Base-by-base conservation (phyloP, 2,329 filamentous ascomycete species). In the Fusarium mundagurra region DNA sequence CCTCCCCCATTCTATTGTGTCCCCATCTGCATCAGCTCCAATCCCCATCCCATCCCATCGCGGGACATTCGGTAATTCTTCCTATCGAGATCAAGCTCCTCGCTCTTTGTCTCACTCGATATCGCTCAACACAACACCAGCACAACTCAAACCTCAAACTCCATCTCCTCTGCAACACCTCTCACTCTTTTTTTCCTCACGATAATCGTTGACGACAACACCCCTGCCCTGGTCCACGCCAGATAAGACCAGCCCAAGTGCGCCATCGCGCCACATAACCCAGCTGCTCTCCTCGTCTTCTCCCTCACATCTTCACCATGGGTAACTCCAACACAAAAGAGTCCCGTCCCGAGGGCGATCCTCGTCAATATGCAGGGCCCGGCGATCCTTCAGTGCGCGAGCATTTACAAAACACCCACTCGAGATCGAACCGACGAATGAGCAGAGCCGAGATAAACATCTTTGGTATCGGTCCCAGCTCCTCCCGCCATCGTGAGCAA, bases 361-460 rank as follows among this genome's bases (percentile, higher is more conserved):
- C 71, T 57, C 69, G 75, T 53, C 78, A 77, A 44, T 72, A 77
- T 43, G 65, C 72, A 27, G 63, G 68, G 7, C 71, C 73, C n/a
- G 74, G 72, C 31, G 76, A 80, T 43, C 66, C 74, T 14, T 74
- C 77, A 24, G 72, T 75, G 27, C 74, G 76, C 54, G 78, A 78
- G 36, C 64, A 75, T 53, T 45, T 71, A 36, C 69, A 69, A 64
- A 71, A 77, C 20, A 17, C 67, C 14, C 73, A 69, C 38, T 38
- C 69, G 36, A 76, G 79, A 61, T 71, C 76, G 38, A 74, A 76
- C 39, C 75, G 75, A 31, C 81, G 81, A 55, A 69, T 79, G 54
- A 85, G 83, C 72, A 82, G 88, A 27, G 81, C 82, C 14, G 88
- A 90, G 44, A 77, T 90, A 22, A 82, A 82, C 33, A 80, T 88